Base-by-base conservation (phyloP, 177 flowering plant genomes). In the Vitis hybrid region DNA sequence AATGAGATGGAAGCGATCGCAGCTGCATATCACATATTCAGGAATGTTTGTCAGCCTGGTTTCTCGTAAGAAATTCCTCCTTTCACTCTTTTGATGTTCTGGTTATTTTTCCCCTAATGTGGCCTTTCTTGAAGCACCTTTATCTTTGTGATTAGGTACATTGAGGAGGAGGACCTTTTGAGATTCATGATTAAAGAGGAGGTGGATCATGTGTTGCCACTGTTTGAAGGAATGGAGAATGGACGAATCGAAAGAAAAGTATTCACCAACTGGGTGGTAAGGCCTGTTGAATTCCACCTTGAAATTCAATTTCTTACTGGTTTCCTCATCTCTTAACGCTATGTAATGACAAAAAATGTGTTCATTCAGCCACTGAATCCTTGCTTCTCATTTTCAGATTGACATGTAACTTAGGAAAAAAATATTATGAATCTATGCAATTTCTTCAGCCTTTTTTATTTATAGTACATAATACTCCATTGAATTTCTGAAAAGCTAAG, bases 131-230 rank as follows among this genome's bases (percentile, higher is more conserved):
- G 71, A 6, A 67, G 1, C 52, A 19, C 48, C 68, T 12, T 62
- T 13, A 26, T 26, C n/a, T 26, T 39, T 60, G 1, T 69, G 52
- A n/a, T 6, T 66, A 86, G 88, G 68, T 83, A 81, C 76, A 82
- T 89, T 48, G 88, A 85, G 2, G 89, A 81, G 71, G 89, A 84
- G 3, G 94, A 88, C 62, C 86, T 90, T 26, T 45, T 67, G 68
- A 75, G 80, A 15, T 90, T 87, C 82, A 80, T 88, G 88, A 83
- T 75, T 11, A 84, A 80, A 74, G 94, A 87, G 52, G 91, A 85
- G 72, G 85, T 84, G 13, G 84, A 82, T 56, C 72, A 70, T 56
- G 82, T 84, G 15, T 63, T 87, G 59, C 85, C 85, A 5, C 68
- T 82, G 55, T 72, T 90, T 51, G 85, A 82, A 51, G 87, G 81